phyloP scores from a whole-genome alignment of 768 basidiomycete genomes.

The Calvatia gigantea region DNA sequence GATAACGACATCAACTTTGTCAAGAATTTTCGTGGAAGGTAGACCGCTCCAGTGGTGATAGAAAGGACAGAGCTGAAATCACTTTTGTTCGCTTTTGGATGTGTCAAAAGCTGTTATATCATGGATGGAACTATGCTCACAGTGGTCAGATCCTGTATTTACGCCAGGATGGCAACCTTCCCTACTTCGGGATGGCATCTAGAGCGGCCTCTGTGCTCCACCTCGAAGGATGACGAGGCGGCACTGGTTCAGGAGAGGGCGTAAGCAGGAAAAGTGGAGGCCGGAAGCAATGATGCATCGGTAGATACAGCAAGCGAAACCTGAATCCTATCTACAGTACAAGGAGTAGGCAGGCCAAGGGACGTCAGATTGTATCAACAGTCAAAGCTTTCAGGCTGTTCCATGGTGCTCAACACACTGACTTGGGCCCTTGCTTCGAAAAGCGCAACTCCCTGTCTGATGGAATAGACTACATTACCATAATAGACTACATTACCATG shows the following conservation, averaged over 20 bases:
- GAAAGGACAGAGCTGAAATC: constrained; percentile 50
- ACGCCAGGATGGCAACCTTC: constrained; percentile 5
- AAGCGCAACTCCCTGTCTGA: no score
- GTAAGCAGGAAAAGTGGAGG: constrained; percentile 50
- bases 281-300: no score
- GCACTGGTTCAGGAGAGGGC: constrained; percentile 37
- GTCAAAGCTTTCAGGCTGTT: no score
- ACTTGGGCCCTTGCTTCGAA: no score
- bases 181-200: constrained; percentile 56
- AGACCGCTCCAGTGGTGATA: constrained; percentile 58
- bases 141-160: constrained; percentile 55
- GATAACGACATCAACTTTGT: constrained; percentile 35
- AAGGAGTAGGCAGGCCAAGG: not conserved
- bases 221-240: constrained; percentile 53
- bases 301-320: no score
- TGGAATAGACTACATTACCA: no score
- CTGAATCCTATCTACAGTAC: not conserved
- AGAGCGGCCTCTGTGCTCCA: constrained; percentile 58
- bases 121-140: constrained; percentile 59
- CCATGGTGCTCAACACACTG: no score
- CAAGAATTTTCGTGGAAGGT: constrained; percentile 56
- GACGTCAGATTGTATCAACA: not conserved
- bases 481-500: constrained; percentile 58
- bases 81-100: constrained; percentile 42
- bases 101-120: constrained; percentile 60